These are phyloP conservation scores for Discostella stelligera DNA, from an alignment of 352 stramenopile species.

Conservation along the genomic window DNA sequence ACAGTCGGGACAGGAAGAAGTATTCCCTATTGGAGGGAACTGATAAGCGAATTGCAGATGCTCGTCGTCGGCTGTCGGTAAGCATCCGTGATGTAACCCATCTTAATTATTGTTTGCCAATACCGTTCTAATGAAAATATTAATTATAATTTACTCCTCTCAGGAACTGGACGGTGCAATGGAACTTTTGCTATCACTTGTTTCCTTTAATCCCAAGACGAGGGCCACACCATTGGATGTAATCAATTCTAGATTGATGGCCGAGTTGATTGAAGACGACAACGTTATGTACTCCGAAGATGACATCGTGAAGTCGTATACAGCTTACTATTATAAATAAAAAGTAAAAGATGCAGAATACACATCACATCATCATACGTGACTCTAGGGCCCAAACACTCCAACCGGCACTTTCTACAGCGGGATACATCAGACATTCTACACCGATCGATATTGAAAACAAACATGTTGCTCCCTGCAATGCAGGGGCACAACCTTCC, in stretches of 20 bases:
- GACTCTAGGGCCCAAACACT: neutral
- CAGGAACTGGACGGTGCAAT: conserved; percentile 71
- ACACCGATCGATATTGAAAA: neutral
- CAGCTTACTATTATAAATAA: conserved; percentile 32
- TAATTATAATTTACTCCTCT: conserved; percentile 3
- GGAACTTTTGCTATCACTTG: conserved; percentile 70
- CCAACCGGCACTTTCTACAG: neutral
- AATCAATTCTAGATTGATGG: conserved; percentile 78
- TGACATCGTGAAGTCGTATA: conserved; percentile 55
- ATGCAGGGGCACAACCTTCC: neutral
- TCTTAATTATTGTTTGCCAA: neutral
- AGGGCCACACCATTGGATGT: conserved; percentile 66
- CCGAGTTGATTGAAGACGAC: conserved; percentile 56
- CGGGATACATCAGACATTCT: neutral
- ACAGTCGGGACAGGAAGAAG: conserved; percentile 53
- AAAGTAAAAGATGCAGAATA: neutral
- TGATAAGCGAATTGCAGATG: conserved; percentile 64
- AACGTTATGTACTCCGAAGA: conserved; percentile 17
- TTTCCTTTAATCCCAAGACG: conserved; percentile 69
- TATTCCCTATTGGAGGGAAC: conserved; percentile 69
- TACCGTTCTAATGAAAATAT: conserved; percentile 13
- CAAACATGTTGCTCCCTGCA: neutral
- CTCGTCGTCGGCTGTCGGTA: conserved; percentile 48
- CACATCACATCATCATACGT: conserved; percentile 13
- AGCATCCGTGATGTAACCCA: neutral